Evolutionary conservation across 116 monocot genomes (phyloP), one percentile per base, ranked within the genome.

Genomic region (Zostera marina): DNA sequence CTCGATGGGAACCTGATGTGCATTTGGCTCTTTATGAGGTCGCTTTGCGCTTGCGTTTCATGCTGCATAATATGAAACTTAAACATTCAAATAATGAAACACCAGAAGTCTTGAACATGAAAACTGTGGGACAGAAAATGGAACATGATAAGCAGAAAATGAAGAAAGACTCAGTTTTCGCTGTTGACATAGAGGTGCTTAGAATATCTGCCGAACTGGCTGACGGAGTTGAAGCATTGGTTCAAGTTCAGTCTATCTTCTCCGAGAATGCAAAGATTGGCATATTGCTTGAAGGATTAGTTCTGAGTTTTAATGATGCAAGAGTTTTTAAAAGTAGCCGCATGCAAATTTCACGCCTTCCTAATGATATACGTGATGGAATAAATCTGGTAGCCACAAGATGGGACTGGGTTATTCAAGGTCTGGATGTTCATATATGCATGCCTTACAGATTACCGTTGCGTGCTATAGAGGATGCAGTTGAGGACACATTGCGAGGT

Each of bases 351-450:
- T 99, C 99, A 20, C 76, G 87, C 20, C 79, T 99, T 61, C 99
- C 99, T 26, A 61, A 56, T 58, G 72, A 58, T 70, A 52, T 53
- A 25, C 8, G 44, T 68, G 79, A 85, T 59, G 22, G 79, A 68
- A 82, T 66, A 51, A 52, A 11, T 17, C 83, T 60, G 22, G n/a
- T 58, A 55, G 42, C 66, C 3, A 59, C 74, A 48, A 71, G 69
- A 62, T 81, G 99, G 78, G 99, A 91, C 68, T 99, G 83, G 99
- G 83, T 91, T 53, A 69, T 99, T 75, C 99, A 91, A 63, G 99
- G 83, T 55, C 70, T 81, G 51, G 99, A 91, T 73, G 61, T 99
- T 68, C 81, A 90, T 67, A 72, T 99, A 41, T 91, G 86, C 66
- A 72, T 99, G 78, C 99, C 99, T 53, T 87, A 76, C 45, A 81